A percentile compares a stretch with the other conserved stretches of the same genome.
Conservation (phyloP, 306 rosid genomes). For the Vigna radiata region DNA sequence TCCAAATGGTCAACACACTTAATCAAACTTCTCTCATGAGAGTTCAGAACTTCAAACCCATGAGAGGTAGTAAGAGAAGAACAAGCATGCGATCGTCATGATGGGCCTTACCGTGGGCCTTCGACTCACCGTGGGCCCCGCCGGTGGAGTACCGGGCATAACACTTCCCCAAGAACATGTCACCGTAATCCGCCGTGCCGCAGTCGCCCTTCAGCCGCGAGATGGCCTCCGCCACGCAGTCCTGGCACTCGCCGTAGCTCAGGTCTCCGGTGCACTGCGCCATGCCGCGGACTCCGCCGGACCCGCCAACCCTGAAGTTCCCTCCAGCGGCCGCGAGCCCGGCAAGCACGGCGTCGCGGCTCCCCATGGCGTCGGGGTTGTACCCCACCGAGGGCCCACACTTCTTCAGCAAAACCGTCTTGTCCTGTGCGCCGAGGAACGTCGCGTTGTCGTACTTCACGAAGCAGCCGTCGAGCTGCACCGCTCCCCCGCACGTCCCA, state of each 20-base stretch:
- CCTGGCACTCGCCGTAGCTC: constrained; percentile 66
- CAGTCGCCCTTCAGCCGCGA: constrained; percentile 67
- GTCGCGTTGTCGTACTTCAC: constrained; percentile 81
- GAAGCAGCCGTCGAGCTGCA: constrained; percentile 86
- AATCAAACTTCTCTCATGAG: not conserved
- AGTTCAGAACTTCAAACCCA: not conserved
- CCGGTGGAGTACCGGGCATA: constrained; percentile 68
- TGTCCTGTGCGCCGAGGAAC: constrained; percentile 79
- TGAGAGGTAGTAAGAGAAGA: constrained; percentile 9
- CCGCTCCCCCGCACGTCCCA: constrained; percentile 65
- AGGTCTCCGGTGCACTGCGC: constrained; percentile 81
- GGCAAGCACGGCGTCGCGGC: constrained; percentile 63
- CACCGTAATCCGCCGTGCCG: constrained; percentile 72
- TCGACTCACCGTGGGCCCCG: constrained; percentile 58
- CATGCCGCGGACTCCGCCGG: constrained; percentile 67
- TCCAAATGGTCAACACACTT: no score
- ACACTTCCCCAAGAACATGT: constrained; percentile 82
- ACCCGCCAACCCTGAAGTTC: constrained; percentile 65
- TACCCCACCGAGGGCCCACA: constrained; percentile 87
- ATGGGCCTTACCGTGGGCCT: constrained; percentile 60
- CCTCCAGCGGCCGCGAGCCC: constrained; percentile 64
- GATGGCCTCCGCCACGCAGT: constrained; percentile 72
- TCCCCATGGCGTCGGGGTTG: constrained; percentile 54
- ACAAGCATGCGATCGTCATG: not conserved
- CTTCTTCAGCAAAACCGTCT: constrained; percentile 72